Evolutionary conservation across 2,329 filamentous ascomycete genomes (phyloP), one percentile per base, ranked within the genome.

Genomic region (Emergomyces pasteurianus): DNA sequence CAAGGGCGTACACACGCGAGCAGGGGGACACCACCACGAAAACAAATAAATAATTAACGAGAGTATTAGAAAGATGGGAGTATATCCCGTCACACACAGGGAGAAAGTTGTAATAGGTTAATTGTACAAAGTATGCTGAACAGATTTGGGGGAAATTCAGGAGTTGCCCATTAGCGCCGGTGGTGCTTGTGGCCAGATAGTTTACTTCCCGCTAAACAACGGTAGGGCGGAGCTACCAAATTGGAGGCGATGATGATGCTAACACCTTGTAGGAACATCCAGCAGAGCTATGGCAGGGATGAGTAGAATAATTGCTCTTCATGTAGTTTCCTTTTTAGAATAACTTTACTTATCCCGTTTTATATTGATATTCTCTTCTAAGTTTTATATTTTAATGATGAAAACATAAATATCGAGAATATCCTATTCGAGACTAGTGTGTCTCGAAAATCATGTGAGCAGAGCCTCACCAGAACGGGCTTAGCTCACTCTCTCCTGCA

Each of bases 41-140:
- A 62, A 62, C 57, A 61, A 61, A 62, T 63, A 65, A 28, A 23
- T 54, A 38, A 60, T 72, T 67, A 74, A 72, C 68, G 72, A 75
- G 69, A 69, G 74, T 73, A 68, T 63, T 64, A 65, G 68, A 70
- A 64, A 49, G 67, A 68, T 62, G 67, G 59, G 67, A 64, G 65
- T 69, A 58, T 65, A 67, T 70, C 72, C 72, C 73, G 74, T 74
- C 66, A 70, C 71, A 68, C 63, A 62, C 58, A 65, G 64, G 63
- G 60, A 64, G 58, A 64, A 52, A 63, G 63, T 63, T 52, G 59
- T 67, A 65, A 60, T 61, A 58, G 61, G 62, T 63, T 62, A 62
- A 66, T 28, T 49, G 21, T 18, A 23, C 23, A 49, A 23, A 43
- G 16, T 1, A 14, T 49, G 62, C 63, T 62, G 65, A 63, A 63